These are phyloP conservation scores for Oidiodendron maius DNA, from an alignment of 495 filamentous ascomycete genomes.

Conservation along the genomic window DNA sequence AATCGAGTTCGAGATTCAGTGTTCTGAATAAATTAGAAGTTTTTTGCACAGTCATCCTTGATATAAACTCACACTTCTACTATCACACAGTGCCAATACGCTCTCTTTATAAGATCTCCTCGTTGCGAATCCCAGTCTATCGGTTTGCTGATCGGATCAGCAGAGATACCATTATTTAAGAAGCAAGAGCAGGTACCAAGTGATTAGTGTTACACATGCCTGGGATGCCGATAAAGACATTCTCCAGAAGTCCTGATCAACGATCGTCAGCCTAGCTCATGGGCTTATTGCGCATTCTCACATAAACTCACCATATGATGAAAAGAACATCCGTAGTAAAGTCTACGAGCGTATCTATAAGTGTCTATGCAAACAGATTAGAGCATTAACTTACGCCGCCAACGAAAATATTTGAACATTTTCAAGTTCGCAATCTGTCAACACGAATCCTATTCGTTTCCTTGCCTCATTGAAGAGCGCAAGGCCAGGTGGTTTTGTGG, in stretches of 20 bases:
- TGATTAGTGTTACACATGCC: slow-evolving; percentile 45
- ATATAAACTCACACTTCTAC: slow-evolving; percentile 46
- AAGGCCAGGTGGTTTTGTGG: slow-evolving; percentile 46
- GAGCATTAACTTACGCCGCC: slow-evolving; percentile 34
- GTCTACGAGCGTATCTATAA: slow-evolving; percentile 22
- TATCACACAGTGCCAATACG: slow-evolving; percentile 53
- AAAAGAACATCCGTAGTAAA: slow-evolving; percentile 47
- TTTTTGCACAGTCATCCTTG: background rate
- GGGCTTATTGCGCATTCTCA: slow-evolving; percentile 11
- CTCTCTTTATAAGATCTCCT: slow-evolving; percentile 46
- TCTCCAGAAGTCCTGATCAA: slow-evolving; percentile 51
- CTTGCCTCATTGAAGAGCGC: slow-evolving; percentile 55
- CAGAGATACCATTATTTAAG: background rate
- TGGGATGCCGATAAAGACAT: slow-evolving; percentile 45
- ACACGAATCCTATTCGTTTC: slow-evolving; percentile 48
- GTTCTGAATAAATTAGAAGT: slow-evolving; percentile 24
- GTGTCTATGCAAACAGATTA: background rate
- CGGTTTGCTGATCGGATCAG: slow-evolving; percentile 31
- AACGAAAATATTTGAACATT: slow-evolving; percentile 51
- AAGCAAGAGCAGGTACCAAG: slow-evolving; percentile 30
- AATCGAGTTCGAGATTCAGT: slow-evolving; percentile 48
- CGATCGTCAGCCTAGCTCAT: slow-evolving; percentile 10
- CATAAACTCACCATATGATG: slow-evolving; percentile 37
- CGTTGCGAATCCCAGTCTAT: slow-evolving; percentile 39
- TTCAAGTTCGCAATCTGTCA: slow-evolving; percentile 48